Evolutionary conservation across 495 filamentous ascomycete genomes (phyloP).

Genomic region (Daldinia concentrica): DNA sequence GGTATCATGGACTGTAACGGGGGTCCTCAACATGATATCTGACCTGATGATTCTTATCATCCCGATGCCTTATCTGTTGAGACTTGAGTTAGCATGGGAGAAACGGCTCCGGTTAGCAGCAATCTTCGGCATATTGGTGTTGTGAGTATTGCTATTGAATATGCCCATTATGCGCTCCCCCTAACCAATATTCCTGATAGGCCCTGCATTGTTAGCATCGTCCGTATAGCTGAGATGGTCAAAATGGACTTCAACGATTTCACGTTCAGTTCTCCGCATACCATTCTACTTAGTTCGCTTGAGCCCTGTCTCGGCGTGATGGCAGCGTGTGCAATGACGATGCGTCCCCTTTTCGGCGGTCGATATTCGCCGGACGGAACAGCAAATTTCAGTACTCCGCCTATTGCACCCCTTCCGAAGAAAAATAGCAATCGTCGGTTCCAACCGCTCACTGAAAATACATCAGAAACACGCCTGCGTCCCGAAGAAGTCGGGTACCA

Average conservation of each 20-base stretch:
- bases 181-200: constrained; percentile 11
- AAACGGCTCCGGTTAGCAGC: constrained; percentile 39
- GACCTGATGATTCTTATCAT: constrained; percentile 44
- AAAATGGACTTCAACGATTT: constrained; percentile 43
- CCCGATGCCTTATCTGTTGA: constrained; percentile 43
- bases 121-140: constrained; percentile 43
- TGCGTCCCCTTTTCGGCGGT: constrained; percentile 45
- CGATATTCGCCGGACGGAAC: constrained; percentile 28
- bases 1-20: constrained; percentile 41
- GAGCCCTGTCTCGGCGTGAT: constrained; percentile 45
- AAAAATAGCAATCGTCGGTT: constrained; percentile 38
- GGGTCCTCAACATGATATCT: constrained; percentile 43
- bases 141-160: constrained; percentile 27
- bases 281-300: constrained; percentile 40
- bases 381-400: constrained; percentile 20
- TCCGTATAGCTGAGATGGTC: constrained; percentile 38
- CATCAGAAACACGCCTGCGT: constrained; percentile 44
- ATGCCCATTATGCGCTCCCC: not conserved
- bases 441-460: constrained; percentile 44
- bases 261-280: constrained; percentile 38
- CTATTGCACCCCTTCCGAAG: constrained; percentile 22
- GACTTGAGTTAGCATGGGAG: constrained; percentile 37
- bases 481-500: constrained; percentile 38
- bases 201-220: constrained; percentile 40
- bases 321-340: constrained; percentile 42